These are phyloP conservation scores for Boletus sp. DNA, from an alignment of 768 basidiomycete genomes.

Conservation along the genomic window DNA sequence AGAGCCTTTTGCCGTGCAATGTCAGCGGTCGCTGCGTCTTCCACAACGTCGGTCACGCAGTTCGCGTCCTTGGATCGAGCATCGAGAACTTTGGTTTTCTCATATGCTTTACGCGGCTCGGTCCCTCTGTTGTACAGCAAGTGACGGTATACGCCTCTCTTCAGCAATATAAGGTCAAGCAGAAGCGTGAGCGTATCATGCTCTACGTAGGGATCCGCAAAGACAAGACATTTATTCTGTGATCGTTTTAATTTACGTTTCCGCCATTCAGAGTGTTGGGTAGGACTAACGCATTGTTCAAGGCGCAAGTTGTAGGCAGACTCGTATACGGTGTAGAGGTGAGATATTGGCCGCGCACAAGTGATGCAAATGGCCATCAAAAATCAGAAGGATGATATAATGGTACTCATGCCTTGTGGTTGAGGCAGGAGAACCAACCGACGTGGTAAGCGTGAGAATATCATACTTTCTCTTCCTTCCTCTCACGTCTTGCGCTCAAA, in stretches of 20 bases:
- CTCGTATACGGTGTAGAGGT: constrained; percentile 81
- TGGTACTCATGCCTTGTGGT: background rate
- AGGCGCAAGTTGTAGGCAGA: constrained; percentile 75
- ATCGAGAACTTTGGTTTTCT: constrained; percentile 8
- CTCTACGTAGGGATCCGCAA: constrained; percentile 87
- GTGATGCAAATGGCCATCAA: constrained; percentile 81
- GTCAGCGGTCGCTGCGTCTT: background rate
- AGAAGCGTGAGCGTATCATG: constrained; percentile 72
- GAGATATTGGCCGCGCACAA: constrained; percentile 62
- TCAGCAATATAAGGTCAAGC: constrained; percentile 79
- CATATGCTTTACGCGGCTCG: constrained; percentile 50
- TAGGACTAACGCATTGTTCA: constrained; percentile 73
- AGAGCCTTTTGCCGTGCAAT: constrained; percentile 1
- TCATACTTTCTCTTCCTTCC: background rate
- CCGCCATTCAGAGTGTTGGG: background rate
- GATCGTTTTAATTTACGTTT: constrained; percentile 3
- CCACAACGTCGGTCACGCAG: background rate
- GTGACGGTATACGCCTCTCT: constrained; percentile 79
- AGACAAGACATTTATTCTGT: constrained; percentile 60
- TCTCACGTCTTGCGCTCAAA: background rate
- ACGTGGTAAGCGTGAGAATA: constrained; percentile 3
- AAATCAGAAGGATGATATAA: background rate
- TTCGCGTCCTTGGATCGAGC: background rate
- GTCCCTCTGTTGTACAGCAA: constrained; percentile 77
- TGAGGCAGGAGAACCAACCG: background rate